Evolutionary conservation across 2,329 filamentous ascomycete genomes (phyloP), one percentile per base, ranked within the genome.

Genomic region (Neofusicoccum sp.): DNA sequence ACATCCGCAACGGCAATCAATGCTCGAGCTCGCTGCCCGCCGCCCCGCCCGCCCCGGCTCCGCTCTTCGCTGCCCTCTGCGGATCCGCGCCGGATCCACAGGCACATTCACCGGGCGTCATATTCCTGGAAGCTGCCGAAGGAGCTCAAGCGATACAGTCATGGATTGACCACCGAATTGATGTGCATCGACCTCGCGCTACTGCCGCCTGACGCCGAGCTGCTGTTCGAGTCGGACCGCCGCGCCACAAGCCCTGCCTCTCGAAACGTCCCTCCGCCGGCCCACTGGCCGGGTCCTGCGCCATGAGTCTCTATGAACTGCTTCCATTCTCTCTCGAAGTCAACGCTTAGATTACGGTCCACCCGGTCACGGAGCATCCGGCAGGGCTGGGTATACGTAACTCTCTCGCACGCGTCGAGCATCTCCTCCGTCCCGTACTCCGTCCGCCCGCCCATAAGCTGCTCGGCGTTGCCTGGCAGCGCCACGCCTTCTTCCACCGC

Each of bases 331-430:
- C 52, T 33, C 16, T 61, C 65, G 28, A 67, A 66, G 12, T 66
- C 41, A 2, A 56, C 36, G 2, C 47, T 54, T 31, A 67, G 56
- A 8, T 34, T 36, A 12, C 58, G 54, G 29, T 66, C 64, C n/a
- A 67, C 22, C 28, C 62, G 63, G 29, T 62, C 58, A 6, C 62
- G 54, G 11, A 69, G 56, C 36, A 66, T 41, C 43, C 68, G 66
- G 16, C 66, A 47, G 16, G 71, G 71, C 56, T 71, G 69, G 16
- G 52, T 64, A 45, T 70, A 72, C 29, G 69, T 66, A 7, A 71
- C 41, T 22, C 71, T 62, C 36, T 70, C 70, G 39, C 69, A 71
- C 11, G 69, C 64, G 47, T 71, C 70, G 6, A 73, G 63, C 41
- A 71, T 64, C 28, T 72, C 71, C 41, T 73, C 70, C 14, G 67